Base-by-base conservation (phyloP, 169 alveolate genomes). In the Plasmodium falciparum region DNA sequence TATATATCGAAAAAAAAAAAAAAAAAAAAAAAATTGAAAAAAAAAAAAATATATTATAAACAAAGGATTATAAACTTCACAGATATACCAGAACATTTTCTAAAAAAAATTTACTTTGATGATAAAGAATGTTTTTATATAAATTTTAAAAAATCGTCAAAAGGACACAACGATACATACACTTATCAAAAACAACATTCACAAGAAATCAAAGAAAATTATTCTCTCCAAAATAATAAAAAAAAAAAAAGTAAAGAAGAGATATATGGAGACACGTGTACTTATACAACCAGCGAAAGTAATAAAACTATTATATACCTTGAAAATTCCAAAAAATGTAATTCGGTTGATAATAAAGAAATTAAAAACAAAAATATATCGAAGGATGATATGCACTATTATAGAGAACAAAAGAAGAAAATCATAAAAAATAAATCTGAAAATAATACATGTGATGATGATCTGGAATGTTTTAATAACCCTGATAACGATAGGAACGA, bases 61-160 rank as follows among this genome's bases (percentile, higher is more conserved):
- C 70, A 78, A 50, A 78, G 47, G 52, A 58, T 65, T 6, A 78
- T 78, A 52, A 65, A 78, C 54, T 78, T 78, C 33, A 78, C 89
- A 78, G 70, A 66, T 70, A 66, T 78, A 54, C 78, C 89, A 29
- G 89, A 78, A 78, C 70, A 78, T 66, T 66, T 78, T 78, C 7
- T 78, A 8, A 78, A 78, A 50, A 78, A 78, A 24, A 24, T 78
- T 29, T 78, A 45, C 61, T 63, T 65, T 52, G 89, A 78, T 58
- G 76, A 66, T 33, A 65, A 65, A 59, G 76, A 78, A 78, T 78
- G 52, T 65, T 78, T 78, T 45, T 78, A 78, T 58, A 78, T 78
- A 58, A 65, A 78, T 66, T 78, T 65, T 4, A 76, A 78, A 54
- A 78, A 11, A n/a, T 0, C 17, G 29, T 66, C 89, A 66, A 78